Percentiles rank a stretch among this genome's conserved stretches.
Conservation (phyloP, 768 basidiomycete species). For the Naganishia vishniacii region DNA sequence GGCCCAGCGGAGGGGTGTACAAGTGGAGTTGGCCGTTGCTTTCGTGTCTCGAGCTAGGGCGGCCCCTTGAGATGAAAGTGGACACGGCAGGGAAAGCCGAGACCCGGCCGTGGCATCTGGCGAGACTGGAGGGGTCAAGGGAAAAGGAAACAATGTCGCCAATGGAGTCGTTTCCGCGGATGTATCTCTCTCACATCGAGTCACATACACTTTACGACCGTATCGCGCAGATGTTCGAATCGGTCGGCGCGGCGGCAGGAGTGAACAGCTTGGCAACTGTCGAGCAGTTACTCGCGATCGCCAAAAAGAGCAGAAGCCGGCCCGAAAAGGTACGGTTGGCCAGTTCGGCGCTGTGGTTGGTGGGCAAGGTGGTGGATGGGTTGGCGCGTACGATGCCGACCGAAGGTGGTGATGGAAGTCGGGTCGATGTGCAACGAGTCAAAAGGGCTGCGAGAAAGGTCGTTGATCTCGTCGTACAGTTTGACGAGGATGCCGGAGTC, state of each 20-base stretch:
- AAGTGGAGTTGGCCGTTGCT: slow-evolving; percentile 87
- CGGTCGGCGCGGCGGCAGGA: slow-evolving; percentile 64
- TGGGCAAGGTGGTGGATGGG: slow-evolving; percentile 70
- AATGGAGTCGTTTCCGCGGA: slow-evolving; percentile 31
- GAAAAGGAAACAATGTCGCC: neutral
- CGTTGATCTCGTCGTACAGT: slow-evolving; percentile 60
- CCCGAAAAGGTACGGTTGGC: slow-evolving; percentile 54
- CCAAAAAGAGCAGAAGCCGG: slow-evolving; percentile 55
- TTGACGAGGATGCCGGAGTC: slow-evolving; percentile 59
- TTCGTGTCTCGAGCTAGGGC: slow-evolving; percentile 73
- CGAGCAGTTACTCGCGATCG: slow-evolving; percentile 70
- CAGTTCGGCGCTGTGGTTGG: slow-evolving; percentile 70
- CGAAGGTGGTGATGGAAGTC: neutral
- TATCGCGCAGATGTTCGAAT: slow-evolving; percentile 66
- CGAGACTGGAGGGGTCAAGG: slow-evolving; percentile 5
- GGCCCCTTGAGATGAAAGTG: slow-evolving; percentile 38
- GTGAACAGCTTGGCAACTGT: slow-evolving; percentile 63
- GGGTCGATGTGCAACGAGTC: neutral
- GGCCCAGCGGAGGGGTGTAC: slow-evolving; percentile 76
- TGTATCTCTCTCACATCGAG: slow-evolving; percentile 41
- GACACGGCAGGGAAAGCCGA: slow-evolving; percentile 27
- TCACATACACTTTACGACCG: slow-evolving; percentile 49
- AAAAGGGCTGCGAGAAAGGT: slow-evolving; percentile 62
- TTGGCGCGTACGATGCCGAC: slow-evolving; percentile 48
- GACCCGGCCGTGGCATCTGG: slow-evolving; percentile 34